Evolutionary conservation across 129 eudicot genomes (phyloP), one percentile per base, ranked within the genome.

Genomic region (Centella asiatica): DNA sequence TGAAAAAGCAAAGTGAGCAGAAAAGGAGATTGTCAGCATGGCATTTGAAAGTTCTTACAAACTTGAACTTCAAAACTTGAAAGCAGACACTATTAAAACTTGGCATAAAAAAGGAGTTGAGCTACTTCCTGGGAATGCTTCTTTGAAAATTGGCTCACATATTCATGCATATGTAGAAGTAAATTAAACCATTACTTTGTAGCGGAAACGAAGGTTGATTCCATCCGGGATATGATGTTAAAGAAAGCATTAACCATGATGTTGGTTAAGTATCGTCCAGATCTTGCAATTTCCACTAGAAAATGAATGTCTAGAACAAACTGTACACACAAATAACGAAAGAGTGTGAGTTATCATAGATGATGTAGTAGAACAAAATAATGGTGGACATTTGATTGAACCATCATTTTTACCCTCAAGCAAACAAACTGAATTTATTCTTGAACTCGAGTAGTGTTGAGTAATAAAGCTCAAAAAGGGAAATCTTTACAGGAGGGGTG

Each of bases 251-350:
- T 63, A 56, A 68, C 62, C 71, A 74, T 66, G 19, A 70, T 54
- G n/a, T 60, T 69, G 5, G 95, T 80, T 33, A 83, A 49, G 68
- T 73, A 83, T 32, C 77, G 83, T 46, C 90, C 95, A 36, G 5
- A n/a, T 60, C 76, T 78, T 25, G 95, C 92, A 23, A 87, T 72
- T 67, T 87, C 92, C 62, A 80, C 85, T 78, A 87, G 64, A 69
- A 87, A 87, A 52, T 76, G 85, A 42, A 77, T 66, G 57, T 87
- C 88, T 62, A 87, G 60, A 29, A 70, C 63, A 59, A 76, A 73
- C 90, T 87, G 81, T 40, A 31, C 69, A 40, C 47, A 63, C 25
- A 42, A 27, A 13, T 66, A 50, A 27, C 54, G 26, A 39, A 40
- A 48, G 46, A 49, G 47, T 15, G 45, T 52, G n/a, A 9, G 23